Evolutionary conservation across 441 rosid genomes (phyloP).

Genomic region (Iberis amara): DNA sequence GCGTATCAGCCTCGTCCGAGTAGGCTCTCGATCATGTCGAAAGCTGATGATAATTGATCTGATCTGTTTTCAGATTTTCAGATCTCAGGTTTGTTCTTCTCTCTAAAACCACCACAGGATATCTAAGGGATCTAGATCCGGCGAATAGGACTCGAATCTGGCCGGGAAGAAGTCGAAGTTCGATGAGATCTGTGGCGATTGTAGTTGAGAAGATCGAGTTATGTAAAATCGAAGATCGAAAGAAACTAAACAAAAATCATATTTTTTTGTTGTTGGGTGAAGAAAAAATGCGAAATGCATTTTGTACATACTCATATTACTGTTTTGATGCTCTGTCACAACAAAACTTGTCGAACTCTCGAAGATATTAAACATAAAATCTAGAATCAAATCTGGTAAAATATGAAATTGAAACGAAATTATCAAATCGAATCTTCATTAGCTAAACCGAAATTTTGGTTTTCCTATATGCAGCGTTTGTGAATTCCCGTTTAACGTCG

Average conservation of each 20-base stretch:
- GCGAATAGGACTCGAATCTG: not conserved
- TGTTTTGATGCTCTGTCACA: slow-evolving; percentile 5
- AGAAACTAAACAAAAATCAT: slow-evolving; percentile 31
- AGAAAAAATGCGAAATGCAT: slow-evolving; percentile 29
- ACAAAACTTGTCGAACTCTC: not conserved
- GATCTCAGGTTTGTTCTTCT: slow-evolving; percentile 29
- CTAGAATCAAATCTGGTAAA: slow-evolving; percentile 7
- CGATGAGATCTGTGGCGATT: slow-evolving; percentile 14
- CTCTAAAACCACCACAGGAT: slow-evolving; percentile 5
- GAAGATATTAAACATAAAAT: slow-evolving; percentile 1
- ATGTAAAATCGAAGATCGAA: slow-evolving; percentile 25
- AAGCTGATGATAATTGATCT: slow-evolving; percentile 31
- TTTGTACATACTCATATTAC: slow-evolving; percentile 24
- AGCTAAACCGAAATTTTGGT: not conserved
- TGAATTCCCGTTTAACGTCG: slow-evolving; percentile 15
- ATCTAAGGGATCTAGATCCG: slow-evolving; percentile 10
- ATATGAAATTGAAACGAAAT: not conserved
- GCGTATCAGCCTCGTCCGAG: slow-evolving; percentile 66
- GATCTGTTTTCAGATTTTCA: slow-evolving; percentile 2
- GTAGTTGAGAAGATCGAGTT: slow-evolving; percentile 11
- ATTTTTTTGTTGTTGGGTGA: slow-evolving; percentile 32
- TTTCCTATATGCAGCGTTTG: slow-evolving; percentile 11
- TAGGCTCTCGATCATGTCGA: slow-evolving; percentile 59
- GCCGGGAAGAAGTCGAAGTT: not conserved
- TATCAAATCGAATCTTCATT: too few relatives aligned